A percentile compares a stretch with the other conserved stretches of the same genome.
Conservation (phyloP, 2,329 filamentous ascomycete genomes). For the Achaetomium macrosporum region DNA sequence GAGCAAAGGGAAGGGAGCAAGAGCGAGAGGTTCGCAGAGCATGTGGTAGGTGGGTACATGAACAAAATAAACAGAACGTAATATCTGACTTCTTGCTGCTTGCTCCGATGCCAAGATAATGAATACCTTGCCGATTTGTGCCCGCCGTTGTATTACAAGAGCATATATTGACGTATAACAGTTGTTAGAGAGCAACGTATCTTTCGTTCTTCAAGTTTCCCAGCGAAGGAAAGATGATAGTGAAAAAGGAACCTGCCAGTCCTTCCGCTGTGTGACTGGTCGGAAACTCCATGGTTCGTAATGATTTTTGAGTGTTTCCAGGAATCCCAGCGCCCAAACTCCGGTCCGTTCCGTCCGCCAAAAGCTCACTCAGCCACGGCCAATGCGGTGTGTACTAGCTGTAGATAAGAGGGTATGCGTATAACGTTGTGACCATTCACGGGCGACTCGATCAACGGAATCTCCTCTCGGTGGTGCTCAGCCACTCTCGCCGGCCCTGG, state of each 20-base stretch:
- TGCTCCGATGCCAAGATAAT: too few species aligned
- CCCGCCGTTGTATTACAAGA: slow-evolving; percentile 8
- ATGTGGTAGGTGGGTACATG: too few species aligned
- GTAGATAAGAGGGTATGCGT: background rate
- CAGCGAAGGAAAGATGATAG: background rate
- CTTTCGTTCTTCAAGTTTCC: background rate
- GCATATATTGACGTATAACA: slow-evolving; percentile 6
- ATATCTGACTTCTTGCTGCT: too few species aligned
- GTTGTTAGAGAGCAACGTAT: background rate
- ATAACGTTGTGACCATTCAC: background rate
- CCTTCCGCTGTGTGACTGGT: too few species aligned
- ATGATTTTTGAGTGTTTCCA: too few species aligned
- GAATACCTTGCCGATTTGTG: background rate
- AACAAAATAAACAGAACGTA: too few species aligned
- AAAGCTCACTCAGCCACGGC: background rate
- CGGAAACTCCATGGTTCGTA: too few species aligned
- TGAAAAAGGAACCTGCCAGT: background rate
- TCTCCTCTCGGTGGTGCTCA: slow-evolving; percentile 28
- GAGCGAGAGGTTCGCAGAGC: too few species aligned
- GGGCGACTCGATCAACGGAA: background rate
- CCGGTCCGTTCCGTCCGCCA: background rate
- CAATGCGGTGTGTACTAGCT: background rate
- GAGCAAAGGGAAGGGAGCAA: too few species aligned
- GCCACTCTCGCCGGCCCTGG: slow-evolving; percentile 55
- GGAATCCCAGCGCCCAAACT: background rate